Evolutionary conservation across 2,329 filamentous ascomycete genomes (phyloP), one percentile per base, ranked within the genome.

Genomic region (Trichoderma lentiforme): DNA sequence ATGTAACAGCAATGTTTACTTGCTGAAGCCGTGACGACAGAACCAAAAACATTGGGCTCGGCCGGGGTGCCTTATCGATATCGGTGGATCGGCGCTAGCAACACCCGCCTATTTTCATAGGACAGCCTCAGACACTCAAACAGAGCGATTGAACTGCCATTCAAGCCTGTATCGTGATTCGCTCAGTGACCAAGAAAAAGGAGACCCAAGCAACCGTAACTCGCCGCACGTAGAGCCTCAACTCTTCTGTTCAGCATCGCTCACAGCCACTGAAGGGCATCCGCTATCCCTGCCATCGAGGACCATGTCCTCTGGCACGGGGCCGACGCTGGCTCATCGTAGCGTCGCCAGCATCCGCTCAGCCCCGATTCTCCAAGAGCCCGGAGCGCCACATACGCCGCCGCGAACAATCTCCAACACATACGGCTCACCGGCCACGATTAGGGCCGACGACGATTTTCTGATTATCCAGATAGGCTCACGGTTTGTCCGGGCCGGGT

Each of bases 401-500:
- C 79, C 86, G 74, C 83, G 88, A 74, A 80, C 84, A 77, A 81
- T 88, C 76, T 79, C 90, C 36, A 83, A 89, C 63, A 81, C 85
- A 36, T 88, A 90, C 78, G 85, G 89, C 75, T 88, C 88, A 60
- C 84, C 89, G 75, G 87, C 89, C 73, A 82, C 89, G 77, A 80
- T 92, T 75, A 85, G 90, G 77, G 84, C 91, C 77, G 94, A 97
- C 77, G 96, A 99, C 78, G 96, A 98, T 75, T 86, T 91, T 7
- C 82, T 97, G 6, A 87, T 99, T 56, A 85, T 98, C 66, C 94
- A 98, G 80, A 80, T 98, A 43, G 95, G 94, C 1, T 88, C 93
- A 11, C 89, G 95, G 26, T 92, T 90, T 81, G 81, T 98, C 30
- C 90, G 92, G 58, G 91, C 92, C 11, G 96, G 96, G 0, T 96